Conservation (phyloP, 805 yeast species). For the Kluyveromyces lactis region DNA sequence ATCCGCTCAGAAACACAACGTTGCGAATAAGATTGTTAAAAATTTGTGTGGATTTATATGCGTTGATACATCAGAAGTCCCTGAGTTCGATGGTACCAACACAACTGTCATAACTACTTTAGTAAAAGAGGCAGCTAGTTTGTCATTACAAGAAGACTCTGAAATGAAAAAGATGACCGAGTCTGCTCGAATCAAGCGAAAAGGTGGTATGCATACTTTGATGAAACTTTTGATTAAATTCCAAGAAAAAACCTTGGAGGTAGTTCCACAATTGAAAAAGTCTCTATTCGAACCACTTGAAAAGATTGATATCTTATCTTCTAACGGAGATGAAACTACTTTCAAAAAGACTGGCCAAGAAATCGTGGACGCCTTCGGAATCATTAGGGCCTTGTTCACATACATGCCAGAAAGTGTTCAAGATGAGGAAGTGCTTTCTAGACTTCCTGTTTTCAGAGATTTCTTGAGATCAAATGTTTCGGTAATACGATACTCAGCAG, state of each 20-base stretch:
- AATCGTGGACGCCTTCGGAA: constrained; percentile 79
- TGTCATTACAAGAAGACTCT: constrained; percentile 53
- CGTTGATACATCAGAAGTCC: constrained; percentile 93
- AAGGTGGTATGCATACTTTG: constrained; percentile 73
- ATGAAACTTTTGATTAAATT: constrained; percentile 48
- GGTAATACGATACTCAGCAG: constrained; percentile 82
- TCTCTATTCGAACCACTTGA: constrained; percentile 61
- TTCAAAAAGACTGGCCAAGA: constrained; percentile 55
- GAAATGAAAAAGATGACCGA: constrained; percentile 55
- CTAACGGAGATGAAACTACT: constrained; percentile 15
- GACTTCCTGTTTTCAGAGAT: constrained; percentile 42
- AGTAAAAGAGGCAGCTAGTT: constrained; percentile 64
- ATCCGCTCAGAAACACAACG: constrained; percentile 50
- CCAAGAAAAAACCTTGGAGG: constrained; percentile 44
- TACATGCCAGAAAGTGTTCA: constrained; percentile 43
- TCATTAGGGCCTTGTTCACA: constrained; percentile 66
- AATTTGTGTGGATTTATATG: constrained; percentile 89
- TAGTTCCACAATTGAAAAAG: constrained; percentile 57
- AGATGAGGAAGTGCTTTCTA: constrained; percentile 37
- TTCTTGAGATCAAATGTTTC: constrained; percentile 64
- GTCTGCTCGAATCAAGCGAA: constrained; percentile 71
- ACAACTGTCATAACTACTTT: constrained; percentile 60
- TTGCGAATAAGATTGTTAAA: constrained; percentile 81
- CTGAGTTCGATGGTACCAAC: constrained; percentile 71
- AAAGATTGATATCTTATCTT: constrained; percentile 26